Evolutionary conservation across 345 rosid genomes (phyloP).

Genomic region (Crucihimalaya himalaica): DNA sequence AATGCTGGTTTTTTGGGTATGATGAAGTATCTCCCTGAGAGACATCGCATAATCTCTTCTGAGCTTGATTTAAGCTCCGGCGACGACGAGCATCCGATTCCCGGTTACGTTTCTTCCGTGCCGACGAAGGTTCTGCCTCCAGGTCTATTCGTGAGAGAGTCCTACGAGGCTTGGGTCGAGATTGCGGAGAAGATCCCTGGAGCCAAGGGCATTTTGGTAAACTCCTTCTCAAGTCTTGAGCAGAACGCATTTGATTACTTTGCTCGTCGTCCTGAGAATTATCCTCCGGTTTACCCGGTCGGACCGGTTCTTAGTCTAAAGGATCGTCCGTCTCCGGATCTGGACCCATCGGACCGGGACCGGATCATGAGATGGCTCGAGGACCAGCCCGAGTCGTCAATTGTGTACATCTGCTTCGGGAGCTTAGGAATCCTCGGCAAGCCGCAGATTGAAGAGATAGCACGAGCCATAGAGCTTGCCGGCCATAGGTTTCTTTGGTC

Average conservation of each 20-base stretch:
- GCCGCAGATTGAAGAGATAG: slow-evolving; percentile 49
- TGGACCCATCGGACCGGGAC: slow-evolving; percentile 20
- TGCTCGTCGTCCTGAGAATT: slow-evolving; percentile 4
- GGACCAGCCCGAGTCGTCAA: slow-evolving; percentile 46
- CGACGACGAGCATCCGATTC: slow-evolving; percentile 25
- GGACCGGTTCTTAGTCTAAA: slow-evolving; percentile 48
- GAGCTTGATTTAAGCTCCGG: slow-evolving; percentile 31
- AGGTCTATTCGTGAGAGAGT: slow-evolving; percentile 39
- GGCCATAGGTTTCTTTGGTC: slow-evolving; percentile 46
- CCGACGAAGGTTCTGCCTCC: slow-evolving; percentile 48
- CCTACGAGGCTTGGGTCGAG: slow-evolving; percentile 41
- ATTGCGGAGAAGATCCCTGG: slow-evolving; percentile 43
- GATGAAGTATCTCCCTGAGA: slow-evolving; percentile 42
- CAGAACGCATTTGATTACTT: slow-evolving; percentile 39
- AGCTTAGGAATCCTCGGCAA: slow-evolving; percentile 42
- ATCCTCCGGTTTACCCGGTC: slow-evolving; percentile 48
- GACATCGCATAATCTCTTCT: slow-evolving; percentile 27
- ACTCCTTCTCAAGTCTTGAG: slow-evolving; percentile 48
- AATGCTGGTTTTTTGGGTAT: slow-evolving; percentile 44
- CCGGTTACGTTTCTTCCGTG: slow-evolving; percentile 43
- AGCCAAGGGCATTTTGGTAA: slow-evolving; percentile 50
- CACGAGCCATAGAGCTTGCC: slow-evolving; percentile 45
- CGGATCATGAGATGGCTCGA: slow-evolving; percentile 53
- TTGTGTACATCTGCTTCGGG: slow-evolving; percentile 57
- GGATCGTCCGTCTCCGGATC: slow-evolving; percentile 32